Evolutionary conservation across 495 filamentous ascomycete species (phyloP).

Genomic region (Aspergillus campestris): DNA sequence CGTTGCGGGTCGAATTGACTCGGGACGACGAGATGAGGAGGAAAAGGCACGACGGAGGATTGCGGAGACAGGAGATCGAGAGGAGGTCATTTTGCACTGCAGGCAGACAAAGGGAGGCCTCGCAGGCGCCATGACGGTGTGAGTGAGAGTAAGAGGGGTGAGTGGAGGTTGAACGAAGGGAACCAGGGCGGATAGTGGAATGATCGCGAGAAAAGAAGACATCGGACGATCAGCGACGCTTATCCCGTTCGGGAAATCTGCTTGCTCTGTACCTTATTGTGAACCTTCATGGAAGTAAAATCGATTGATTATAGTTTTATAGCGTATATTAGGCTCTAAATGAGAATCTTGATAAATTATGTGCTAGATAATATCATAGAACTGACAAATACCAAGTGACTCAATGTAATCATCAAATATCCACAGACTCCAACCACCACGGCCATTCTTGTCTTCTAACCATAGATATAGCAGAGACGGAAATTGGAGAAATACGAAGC

Average conservation of each 20-base stretch:
- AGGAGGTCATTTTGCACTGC: constrained; percentile 24
- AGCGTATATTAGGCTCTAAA: no score
- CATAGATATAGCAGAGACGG: no score
- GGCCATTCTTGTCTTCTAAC: no score
- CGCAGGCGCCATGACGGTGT: constrained; percentile 14
- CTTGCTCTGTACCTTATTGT: no score
- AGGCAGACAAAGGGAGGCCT: constrained; percentile 28
- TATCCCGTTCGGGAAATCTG: constrained; percentile 5
- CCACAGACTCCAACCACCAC: no score
- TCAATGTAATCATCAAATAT: no score
- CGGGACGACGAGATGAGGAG: constrained; percentile 16
- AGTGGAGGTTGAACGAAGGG: background rate
- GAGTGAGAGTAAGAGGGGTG: background rate
- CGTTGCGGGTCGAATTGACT: constrained; percentile 49
- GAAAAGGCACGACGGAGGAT: constrained; percentile 24
- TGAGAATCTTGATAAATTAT: no score
- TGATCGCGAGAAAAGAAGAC: background rate
- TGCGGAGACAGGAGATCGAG: background rate
- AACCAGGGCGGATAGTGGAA: background rate
- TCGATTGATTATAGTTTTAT: no score
- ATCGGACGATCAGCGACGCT: background rate
- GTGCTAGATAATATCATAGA: no score
- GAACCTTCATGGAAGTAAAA: no score
- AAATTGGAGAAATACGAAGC: no score
- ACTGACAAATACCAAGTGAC: no score